Evolutionary conservation across 140 eudicot genomes (phyloP).

Genomic region (Stevia rebaudiana): DNA sequence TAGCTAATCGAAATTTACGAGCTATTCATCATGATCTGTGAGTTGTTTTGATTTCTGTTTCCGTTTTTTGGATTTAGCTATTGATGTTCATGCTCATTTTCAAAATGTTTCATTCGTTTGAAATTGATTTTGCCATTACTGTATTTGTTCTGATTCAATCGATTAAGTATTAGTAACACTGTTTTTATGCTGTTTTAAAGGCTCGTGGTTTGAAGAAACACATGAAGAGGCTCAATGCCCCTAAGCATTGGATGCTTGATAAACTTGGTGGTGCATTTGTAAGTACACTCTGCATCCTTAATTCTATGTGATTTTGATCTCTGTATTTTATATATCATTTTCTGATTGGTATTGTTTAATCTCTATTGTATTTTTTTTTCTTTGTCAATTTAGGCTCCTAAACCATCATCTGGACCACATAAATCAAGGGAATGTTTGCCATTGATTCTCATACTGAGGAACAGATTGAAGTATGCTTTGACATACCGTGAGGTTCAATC

Average conservation of each 20-base stretch:
- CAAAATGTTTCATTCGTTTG: not conserved
- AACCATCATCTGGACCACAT: slow-evolving; percentile 61
- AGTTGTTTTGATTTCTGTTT: not conserved
- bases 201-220: slow-evolving; percentile 61
- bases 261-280: slow-evolving; percentile 55
- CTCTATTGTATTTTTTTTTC: not conserved
- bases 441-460: slow-evolving; percentile 45
- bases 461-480: slow-evolving; percentile 55
- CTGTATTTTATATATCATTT: not conserved
- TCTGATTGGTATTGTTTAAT: too few relatives aligned
- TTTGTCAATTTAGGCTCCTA: slow-evolving; percentile 43
- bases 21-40: not conserved
- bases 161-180: not conserved
- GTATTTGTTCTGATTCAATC: not conserved
- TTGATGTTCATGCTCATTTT: not conserved
- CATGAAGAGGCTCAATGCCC: slow-evolving; percentile 57
- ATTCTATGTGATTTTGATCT: not conserved
- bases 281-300: slow-evolving; percentile 1
- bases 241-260: slow-evolving; percentile 55
- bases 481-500: slow-evolving; percentile 53
- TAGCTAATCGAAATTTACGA: not conserved
- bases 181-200: slow-evolving; percentile 14
- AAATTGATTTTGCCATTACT: not conserved
- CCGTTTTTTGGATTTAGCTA: not conserved
- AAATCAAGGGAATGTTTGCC: slow-evolving; percentile 59